Conservation (phyloP, 148 eudicot genomes). For the Beta vulgaris region DNA sequence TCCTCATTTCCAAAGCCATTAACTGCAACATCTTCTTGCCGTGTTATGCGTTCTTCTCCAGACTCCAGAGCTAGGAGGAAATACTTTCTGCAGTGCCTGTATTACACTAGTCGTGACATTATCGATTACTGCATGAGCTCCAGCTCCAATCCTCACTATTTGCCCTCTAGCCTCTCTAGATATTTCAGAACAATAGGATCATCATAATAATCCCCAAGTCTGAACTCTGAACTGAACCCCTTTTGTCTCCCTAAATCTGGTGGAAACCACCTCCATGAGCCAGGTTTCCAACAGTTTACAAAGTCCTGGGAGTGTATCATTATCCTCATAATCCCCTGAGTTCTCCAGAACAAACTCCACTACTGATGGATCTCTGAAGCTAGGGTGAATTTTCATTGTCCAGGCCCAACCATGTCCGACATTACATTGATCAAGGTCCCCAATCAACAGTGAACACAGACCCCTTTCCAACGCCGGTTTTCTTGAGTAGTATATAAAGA, state of each 20-base stretch:
- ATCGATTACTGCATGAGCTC: slow-evolving; percentile 89
- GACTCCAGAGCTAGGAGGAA: slow-evolving; percentile 62
- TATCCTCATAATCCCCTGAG: slow-evolving; percentile 66
- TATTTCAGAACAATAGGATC: slow-evolving; percentile 87
- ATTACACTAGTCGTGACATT: slow-evolving; percentile 76
- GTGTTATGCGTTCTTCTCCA: slow-evolving; percentile 41
- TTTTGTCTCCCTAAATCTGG: slow-evolving; percentile 86
- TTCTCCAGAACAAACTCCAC: slow-evolving; percentile 77
- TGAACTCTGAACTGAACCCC: slow-evolving; percentile 57
- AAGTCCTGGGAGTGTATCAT: slow-evolving; percentile 80
- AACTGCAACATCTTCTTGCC: slow-evolving; percentile 37
- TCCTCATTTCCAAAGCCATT: slow-evolving; percentile 33
- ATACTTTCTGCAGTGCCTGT: slow-evolving; percentile 78
- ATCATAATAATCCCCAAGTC: slow-evolving; percentile 95
- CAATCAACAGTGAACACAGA: slow-evolving; percentile 92
- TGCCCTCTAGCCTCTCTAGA: slow-evolving; percentile 80
- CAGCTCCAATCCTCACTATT: slow-evolving; percentile 92
- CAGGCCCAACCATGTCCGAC: slow-evolving; percentile 91
- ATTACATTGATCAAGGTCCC: slow-evolving; percentile 91
- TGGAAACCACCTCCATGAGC: slow-evolving; percentile 93
- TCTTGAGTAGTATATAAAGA: slow-evolving; percentile 38
- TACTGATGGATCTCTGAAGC: slow-evolving; percentile 73
- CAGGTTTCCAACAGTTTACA: slow-evolving; percentile 96
- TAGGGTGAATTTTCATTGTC: slow-evolving; percentile 70
- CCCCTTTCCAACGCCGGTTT: slow-evolving; percentile 84